Base-by-base conservation (phyloP, 495 filamentous ascomycete genomes). In the Penicillium roqueforti region DNA sequence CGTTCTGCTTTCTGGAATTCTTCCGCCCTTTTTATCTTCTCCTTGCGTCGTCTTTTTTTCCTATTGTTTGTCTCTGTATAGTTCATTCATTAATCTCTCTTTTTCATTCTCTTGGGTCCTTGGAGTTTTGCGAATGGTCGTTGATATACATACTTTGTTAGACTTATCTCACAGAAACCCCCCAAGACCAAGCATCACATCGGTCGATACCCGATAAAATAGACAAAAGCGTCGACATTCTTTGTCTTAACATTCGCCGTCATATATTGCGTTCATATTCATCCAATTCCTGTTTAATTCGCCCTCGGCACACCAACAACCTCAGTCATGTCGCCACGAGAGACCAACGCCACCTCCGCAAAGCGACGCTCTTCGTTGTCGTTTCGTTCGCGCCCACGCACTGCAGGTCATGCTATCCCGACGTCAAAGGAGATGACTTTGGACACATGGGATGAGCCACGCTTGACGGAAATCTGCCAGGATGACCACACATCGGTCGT, bases 311-410 rank as follows among this genome's bases (percentile, higher is more conserved):
- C 40, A 42, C 16, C 19, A 45, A 25, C 51, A 37, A 43, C 22
- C 39, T 31, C 52, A 57, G 56, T 61, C 40, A 77, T 77, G 74
- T 65, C 70, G 54, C 68, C 66, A 54, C 63, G 68, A 61, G 71
- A 76, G 39, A 48, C 45, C 16, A 58, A 50, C 29, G 51, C 44
- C 42, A 39, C 55, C 57, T 50, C 71, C 32, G 48, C 66, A 19
- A 66, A 70, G 19, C 70, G 71, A 52, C 70, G 67, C 49, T 67
- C 73, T 31, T 76, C 74, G 8, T 48, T 76, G 23, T 67, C 69
- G 20, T 54, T 72, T 47, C 65, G 66, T 48, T 51, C 69, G 42
- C 68, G 72, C 52, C 63, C 73, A 22, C 66, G 70, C 26, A 74
- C 71, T 5, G 64, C 65, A 4, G 59, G 65, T 18, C 49, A 65